Evolutionary conservation across 2,329 filamentous ascomycete species (phyloP), one percentile per base, ranked within the genome.

Genomic region (Tolypocladium tundrense): DNA sequence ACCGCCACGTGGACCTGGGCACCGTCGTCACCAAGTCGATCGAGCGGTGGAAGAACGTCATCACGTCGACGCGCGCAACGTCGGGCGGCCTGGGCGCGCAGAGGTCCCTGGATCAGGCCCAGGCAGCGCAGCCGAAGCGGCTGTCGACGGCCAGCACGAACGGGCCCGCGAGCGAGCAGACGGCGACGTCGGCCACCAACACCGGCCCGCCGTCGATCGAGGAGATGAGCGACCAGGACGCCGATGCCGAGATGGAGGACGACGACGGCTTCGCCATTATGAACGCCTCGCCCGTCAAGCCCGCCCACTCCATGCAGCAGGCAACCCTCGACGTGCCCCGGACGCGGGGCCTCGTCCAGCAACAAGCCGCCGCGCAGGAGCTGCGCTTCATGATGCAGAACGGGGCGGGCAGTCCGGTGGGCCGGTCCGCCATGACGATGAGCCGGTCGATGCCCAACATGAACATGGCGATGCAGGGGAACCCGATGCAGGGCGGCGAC

Each of bases 41-140:
- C 58, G 78, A 81, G 50, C 75, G 82, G 37, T 87, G 84, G 84
- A 87, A 84, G 69, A 75, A 72, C 5, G 81, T 86, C 19, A 79
- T 87, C 14, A 72, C 76, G n/a, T 77, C 80, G 7, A 73, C 77
- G 2, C 75, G 81, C 45, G 72, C 71, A 5, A 68, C 71, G 3
- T 65, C 65, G n/a, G 62, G 61, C 19, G 79, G 81, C 21, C 75
- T 85, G 71, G 70, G 70, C 54, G 73, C 75, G 3, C 83, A 86
- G 62, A 75, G 74, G 51, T 63, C 78, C 2, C 67, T 86, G 14
- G 76, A 78, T 21, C 73, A 74, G 54, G 35, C 64, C 10, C 60
- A 53, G 54, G 37, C 65, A 40, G 62, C 61, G 27, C 65, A 63
- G 42, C 66, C 59, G n/a, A 69, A 73, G 55, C 64, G 68, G 5